Base-by-base conservation (phyloP, 2,329 filamentous ascomycete species). In the Fusarium paranaense region DNA sequence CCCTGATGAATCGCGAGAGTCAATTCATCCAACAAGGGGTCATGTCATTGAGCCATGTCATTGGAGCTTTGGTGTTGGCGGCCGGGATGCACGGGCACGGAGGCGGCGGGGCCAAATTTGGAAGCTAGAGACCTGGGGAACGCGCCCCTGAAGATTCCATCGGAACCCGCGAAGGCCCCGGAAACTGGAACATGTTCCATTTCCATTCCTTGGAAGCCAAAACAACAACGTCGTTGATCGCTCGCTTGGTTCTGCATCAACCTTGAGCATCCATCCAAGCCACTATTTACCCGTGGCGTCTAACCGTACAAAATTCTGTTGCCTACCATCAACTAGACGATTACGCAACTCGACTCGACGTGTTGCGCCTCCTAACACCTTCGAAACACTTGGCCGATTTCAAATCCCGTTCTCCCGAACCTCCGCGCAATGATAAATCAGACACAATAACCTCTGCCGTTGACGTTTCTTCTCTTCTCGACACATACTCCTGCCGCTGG, bases 1-100 rank as follows among this genome's bases (percentile, higher is more conserved):
- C 30, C 18, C 27, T 40, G 18, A 40, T 32, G 47, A 32, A 30
- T 30, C 16, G 25, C 6, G 20, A 14, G 33, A 30, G 27, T 27
- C 60, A 20, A 20, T 45, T 54, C 14, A 35, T 27, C 42, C 33
- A 45, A 40, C 25, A 56, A 30, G 62, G 45, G 30, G 54, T 14
- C 65, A 67, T 61, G 59, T 72, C 65, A 62, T 58, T 62, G 66
- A 60, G 57, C 14, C 63, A 65, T 63, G 57, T 73, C 66, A 64
- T 58, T 62, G 66, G 63, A 63, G 73, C 47, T 54, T 33, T 61
- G 45, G 59, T 25, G 60, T 64, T 66, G 64, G 56, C 52, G 63
- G 72, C 70, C 70, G 64, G 72, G 65, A 73, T 68, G 65, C 45
- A 78, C 74, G 74, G 76, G 76, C 69, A 76, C 73, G 75, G 75